These are phyloP conservation scores for Coemansia sp. DNA, from an alignment of 192 early-diverging fungal species.

Conservation along the genomic window DNA sequence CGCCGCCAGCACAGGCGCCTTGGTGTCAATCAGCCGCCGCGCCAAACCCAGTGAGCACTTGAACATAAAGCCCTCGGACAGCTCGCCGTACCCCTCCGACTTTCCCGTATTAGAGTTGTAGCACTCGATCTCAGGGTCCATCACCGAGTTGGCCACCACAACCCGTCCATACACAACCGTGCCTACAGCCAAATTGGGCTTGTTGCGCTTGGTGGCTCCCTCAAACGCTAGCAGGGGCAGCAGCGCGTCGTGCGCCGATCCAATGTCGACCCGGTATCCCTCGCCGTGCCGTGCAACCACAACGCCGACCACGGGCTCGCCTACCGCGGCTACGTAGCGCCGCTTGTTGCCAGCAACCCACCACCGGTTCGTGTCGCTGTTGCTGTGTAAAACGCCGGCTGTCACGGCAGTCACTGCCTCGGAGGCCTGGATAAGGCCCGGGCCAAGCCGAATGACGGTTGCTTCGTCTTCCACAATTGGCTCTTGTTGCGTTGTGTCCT, in stretches of 20 bases:
- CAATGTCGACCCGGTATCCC: slow-evolving; percentile 89
- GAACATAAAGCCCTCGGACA: slow-evolving; percentile 76
- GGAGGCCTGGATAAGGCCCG: slow-evolving; percentile 70
- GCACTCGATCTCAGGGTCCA: slow-evolving; percentile 98
- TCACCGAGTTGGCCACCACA: slow-evolving; percentile 85
- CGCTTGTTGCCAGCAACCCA: slow-evolving; percentile 84
- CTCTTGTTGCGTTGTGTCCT: slow-evolving; percentile 1
- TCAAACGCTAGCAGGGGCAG: slow-evolving; percentile 86
- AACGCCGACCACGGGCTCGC: slow-evolving; percentile 87
- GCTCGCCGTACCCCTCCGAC: slow-evolving; percentile 87
- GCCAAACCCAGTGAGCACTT: slow-evolving; percentile 74
- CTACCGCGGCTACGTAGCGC: slow-evolving; percentile 83
- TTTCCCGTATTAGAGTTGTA: slow-evolving; percentile 75
- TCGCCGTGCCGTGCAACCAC: slow-evolving; percentile 69
- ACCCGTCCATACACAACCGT: slow-evolving; percentile 82
- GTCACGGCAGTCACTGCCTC: slow-evolving; percentile 66
- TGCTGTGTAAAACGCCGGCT: slow-evolving; percentile 69
- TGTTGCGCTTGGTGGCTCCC: slow-evolving; percentile 87
- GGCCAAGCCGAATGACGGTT: slow-evolving; percentile 67
- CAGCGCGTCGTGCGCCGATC: slow-evolving; percentile 80
- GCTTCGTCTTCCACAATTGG: slow-evolving; percentile 18
- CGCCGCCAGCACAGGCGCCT: slow-evolving; percentile 65
- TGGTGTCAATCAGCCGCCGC: slow-evolving; percentile 66
- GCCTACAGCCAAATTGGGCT: slow-evolving; percentile 78
- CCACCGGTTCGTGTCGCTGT: slow-evolving; percentile 57